phyloP scores from a whole-genome alignment of 78 protist species.

The Dictyostelium discoideum region dicty_2.7 NC_007088.5:6712001-6712500 shows the following conservation, averaged over 20 bases:
- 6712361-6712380: conserved; percentile 20
- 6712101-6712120: neutral
- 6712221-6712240: conserved; percentile 47
- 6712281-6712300: neutral
- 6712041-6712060: conserved; percentile 19
- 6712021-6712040: conserved; percentile 5
- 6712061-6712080: neutral
- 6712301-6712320: conserved; percentile 39
- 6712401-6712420: neutral
- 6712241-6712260: conserved; percentile 61
- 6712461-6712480: neutral
- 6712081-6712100: neutral
- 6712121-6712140: neutral
- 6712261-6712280: neutral
- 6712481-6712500: neutral
- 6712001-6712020: neutral
- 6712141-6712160: neutral
- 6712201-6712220: conserved; percentile 20
- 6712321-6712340: conserved; percentile 55
- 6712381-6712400: neutral
- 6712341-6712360: conserved; percentile 11
- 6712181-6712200: neutral
- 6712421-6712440: neutral
- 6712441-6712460: neutral
- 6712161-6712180: neutral